A percentile compares a stretch with the other conserved stretches of the same genome.
Conservation (phyloP, 73 alveolate genomes). For the Breviolum minutum region DNA sequence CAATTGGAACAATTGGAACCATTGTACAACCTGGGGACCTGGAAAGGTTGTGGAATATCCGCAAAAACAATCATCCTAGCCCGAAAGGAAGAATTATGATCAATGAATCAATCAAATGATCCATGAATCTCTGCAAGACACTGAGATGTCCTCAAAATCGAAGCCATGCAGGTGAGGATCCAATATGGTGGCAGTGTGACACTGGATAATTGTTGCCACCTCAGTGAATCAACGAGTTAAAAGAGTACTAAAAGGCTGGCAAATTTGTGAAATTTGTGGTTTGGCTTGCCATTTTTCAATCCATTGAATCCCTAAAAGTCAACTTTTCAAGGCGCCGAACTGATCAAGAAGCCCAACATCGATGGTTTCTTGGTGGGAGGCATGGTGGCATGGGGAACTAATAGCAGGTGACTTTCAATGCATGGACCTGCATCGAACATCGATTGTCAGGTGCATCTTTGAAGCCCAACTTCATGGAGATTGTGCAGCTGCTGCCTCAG, state of each 20-base stretch:
- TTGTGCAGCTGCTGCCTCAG: slow-evolving; percentile 30
- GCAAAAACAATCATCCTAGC: too few species aligned
- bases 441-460: slow-evolving; percentile 49
- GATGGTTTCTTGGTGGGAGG: slow-evolving; percentile 98
- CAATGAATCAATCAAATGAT: too few species aligned
- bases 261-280: too few species aligned
- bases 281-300: too few species aligned
- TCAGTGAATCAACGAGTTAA: background rate
- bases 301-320: too few species aligned
- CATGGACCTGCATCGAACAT: background rate
- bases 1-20: too few species aligned
- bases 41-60: too few species aligned
- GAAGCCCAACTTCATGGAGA: slow-evolving; percentile 84
- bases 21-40: too few species aligned
- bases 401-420: background rate
- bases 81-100: too few species aligned
- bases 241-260: too few species aligned
- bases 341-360: slow-evolving; percentile 96
- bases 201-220: slow-evolving; percentile 96
- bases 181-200: slow-evolving; percentile 98
- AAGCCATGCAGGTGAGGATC: slow-evolving; percentile 94
- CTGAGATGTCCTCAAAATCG: too few species aligned
- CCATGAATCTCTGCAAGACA: too few species aligned
- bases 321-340: slow-evolving; percentile 80
- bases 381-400: slow-evolving; percentile 69